A percentile compares a stretch with the other conserved stretches of the same genome.
These are phyloP conservation scores for Didymella lethalis DNA, from an alignment of 2,329 filamentous ascomycete genomes.

Conservation along the genomic window DNA sequence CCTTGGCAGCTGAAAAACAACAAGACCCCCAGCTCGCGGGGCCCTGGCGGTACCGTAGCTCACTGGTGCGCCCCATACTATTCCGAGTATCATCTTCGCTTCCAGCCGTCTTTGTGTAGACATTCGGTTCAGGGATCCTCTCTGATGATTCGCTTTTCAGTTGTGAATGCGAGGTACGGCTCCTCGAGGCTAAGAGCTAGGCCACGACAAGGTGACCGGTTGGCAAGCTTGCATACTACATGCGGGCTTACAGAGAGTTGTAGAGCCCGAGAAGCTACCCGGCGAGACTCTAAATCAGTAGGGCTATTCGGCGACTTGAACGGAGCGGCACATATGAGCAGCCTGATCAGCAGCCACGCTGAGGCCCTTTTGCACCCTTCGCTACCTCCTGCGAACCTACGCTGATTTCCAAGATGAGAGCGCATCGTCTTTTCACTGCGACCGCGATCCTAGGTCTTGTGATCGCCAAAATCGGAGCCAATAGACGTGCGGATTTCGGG, in stretches of 20 bases:
- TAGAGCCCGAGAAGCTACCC: not conserved
- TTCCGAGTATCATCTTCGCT: constrained; percentile 1
- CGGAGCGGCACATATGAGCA: not conserved
- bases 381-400: not conserved
- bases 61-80: not conserved
- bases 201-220: constrained; percentile 4
- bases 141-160: constrained; percentile 11
- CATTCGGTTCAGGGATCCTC: constrained; percentile 5
- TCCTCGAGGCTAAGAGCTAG: constrained; percentile 4
- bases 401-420: not conserved
- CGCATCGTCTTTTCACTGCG: not conserved
- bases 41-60: not conserved
- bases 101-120: constrained; percentile 3
- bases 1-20: constrained; percentile 14
- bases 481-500: not conserved
- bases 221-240: not conserved
- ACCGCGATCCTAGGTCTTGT: not conserved
- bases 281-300: not conserved
- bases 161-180: constrained; percentile 11
- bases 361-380: not conserved
- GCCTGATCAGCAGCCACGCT: not conserved
- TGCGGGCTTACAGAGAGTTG: not conserved
- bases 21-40: not conserved
- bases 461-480: not conserved
- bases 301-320: constrained; percentile 3